Base-by-base conservation (phyloP, 2,329 filamentous ascomycete genomes). In the Verticillium dahliae region DNA sequence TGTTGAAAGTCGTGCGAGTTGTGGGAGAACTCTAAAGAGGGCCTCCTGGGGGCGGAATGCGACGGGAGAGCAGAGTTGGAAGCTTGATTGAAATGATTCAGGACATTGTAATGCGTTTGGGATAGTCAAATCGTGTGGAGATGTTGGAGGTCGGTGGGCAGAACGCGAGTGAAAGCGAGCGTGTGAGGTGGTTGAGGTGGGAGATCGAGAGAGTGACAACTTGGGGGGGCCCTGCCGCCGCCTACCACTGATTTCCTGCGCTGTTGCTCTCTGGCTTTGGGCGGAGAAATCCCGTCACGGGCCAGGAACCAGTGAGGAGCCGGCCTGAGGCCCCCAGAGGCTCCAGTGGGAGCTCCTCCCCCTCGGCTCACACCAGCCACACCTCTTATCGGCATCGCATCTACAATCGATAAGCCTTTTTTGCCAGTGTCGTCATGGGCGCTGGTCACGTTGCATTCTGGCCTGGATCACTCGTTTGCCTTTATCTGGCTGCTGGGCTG, bases 41-140 rank as follows among this genome's bases (percentile, higher is more conserved):
- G 61, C 60, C 60, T 62, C 64, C 60, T 41, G 62, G 57, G 35
- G 35, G 35, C 9, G 35, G 35, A 37, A 9, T 37, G 35, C 13
- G 35, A 37, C 13, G 4, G 35, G 13, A 13, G 7, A 37, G 35
- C 13, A 37, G 35, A 10, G 35, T 37, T 37, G 7, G 35, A 13
- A 37, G 35, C 35, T 37, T 37, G 35, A 37, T 37, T 37, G 35
- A 37, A 37, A 37, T 37, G 35, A 13, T 37, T 37, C 13, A 37
- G 35, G 35, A 10, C 35, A 37, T 37, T 5, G 35, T 37, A 37
- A 37, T 9, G 35, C 13, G 35, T 37, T 37, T 37, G 35, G 7
- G 35, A 37, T 37, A 37, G 35, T 37, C 35, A 37, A 37, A 37
- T 13, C 35, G 35, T 37, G 35, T 37, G 7, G 35, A 37, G 35